Conservation (phyloP, 768 basidiomycete species). For the Lentinula aciculospora region DNA sequence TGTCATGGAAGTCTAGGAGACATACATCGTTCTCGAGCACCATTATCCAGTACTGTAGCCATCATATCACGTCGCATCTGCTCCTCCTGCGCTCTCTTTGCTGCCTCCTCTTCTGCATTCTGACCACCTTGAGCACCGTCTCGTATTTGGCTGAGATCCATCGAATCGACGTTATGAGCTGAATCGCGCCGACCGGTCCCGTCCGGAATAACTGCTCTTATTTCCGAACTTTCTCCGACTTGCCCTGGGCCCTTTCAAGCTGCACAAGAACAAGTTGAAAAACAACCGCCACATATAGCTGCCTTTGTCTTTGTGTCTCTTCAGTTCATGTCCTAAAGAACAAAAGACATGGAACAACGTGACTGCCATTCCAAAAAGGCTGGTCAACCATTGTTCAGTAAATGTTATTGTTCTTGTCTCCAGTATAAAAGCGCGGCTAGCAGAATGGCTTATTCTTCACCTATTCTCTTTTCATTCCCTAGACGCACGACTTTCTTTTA, state of each 20-base stretch:
- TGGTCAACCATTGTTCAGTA: constrained; percentile 6
- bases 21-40: constrained; percentile 78
- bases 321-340: constrained; percentile 1
- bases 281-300: too few relatives aligned
- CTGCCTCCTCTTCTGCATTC: constrained; percentile 42
- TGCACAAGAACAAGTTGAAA: neutral
- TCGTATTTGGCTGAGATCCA: constrained; percentile 7
- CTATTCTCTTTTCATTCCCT: constrained; percentile 7
- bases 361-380: neutral
- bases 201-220: neutral
- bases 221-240: neutral
- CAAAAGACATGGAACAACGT: neutral
- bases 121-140: constrained; percentile 6
- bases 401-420: neutral
- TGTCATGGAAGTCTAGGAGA: constrained; percentile 10
- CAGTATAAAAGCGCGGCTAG: neutral
- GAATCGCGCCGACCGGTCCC: constrained; percentile 6
- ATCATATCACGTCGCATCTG: constrained; percentile 74
- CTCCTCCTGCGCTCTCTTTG: constrained; percentile 61
- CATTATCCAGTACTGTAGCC: constrained; percentile 69
- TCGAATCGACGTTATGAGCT: neutral
- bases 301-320: too few relatives aligned
- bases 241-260: neutral
- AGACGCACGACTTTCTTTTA: constrained; percentile 8
- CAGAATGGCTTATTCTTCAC: constrained; percentile 6